phyloP scores from a whole-genome alignment of 768 basidiomycete species.

The Tubosaeta brunneosetosa region DNA sequence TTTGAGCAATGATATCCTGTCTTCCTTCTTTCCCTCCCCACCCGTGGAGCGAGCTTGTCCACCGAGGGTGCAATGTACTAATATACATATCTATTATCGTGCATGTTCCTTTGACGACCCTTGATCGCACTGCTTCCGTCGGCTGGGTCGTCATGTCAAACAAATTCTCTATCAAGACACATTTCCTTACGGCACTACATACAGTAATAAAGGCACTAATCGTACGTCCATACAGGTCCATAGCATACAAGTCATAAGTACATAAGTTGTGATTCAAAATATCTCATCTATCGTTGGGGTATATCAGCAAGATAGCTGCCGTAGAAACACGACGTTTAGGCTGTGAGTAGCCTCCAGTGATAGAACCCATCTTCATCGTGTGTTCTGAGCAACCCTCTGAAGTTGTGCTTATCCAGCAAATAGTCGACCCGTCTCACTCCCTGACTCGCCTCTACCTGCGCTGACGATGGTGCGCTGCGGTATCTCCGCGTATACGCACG shows the following conservation, averaged over 20 bases:
- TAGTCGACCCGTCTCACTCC: constrained; percentile 42
- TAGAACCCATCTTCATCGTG: constrained; percentile 28
- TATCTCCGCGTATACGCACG: constrained; percentile 36
- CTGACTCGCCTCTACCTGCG: constrained; percentile 31
- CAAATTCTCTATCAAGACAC: not conserved
- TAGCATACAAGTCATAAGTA: not conserved
- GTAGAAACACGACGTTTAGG: not conserved
- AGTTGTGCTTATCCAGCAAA: constrained; percentile 30
- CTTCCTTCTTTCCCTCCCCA: too few relatives aligned
- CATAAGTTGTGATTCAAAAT: not conserved
- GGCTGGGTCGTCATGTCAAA: not conserved
- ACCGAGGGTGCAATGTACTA: too few relatives aligned
- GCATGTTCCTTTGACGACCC: not conserved
- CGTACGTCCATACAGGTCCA: not conserved
- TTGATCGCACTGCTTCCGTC: not conserved
- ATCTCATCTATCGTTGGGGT: not conserved
- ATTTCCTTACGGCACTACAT: not conserved
- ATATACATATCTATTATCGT: too few relatives aligned
- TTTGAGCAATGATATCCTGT: too few relatives aligned
- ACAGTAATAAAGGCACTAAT: not conserved
- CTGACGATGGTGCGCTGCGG: constrained; percentile 26
- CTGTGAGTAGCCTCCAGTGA: constrained; percentile 29
- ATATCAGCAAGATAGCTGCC: not conserved
- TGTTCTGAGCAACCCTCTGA: constrained; percentile 34
- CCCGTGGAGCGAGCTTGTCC: too few relatives aligned